These are phyloP conservation scores for Aureobasidium namibiae DNA, from an alignment of 2,329 filamentous ascomycete genomes.

Conservation along the genomic window DNA sequence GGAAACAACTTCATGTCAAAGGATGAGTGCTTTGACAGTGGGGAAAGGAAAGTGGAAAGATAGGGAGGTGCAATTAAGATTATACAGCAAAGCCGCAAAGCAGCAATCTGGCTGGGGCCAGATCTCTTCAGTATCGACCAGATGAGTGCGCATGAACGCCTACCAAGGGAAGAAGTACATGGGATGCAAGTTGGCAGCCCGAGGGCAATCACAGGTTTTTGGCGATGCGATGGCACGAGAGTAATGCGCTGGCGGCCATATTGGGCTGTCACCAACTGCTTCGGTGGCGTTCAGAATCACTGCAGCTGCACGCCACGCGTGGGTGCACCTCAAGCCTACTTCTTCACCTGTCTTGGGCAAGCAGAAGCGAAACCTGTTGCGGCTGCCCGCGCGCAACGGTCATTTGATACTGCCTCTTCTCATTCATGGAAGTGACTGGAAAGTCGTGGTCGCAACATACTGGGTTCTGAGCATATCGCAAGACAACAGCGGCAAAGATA, in stretches of 20 bases:
- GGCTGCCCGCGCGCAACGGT: not conserved
- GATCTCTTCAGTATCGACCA: not conserved
- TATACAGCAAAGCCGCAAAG: not conserved
- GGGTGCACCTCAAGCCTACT: not conserved
- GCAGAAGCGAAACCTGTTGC: not conserved
- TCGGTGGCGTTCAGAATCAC: not conserved
- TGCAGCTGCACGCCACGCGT: not conserved
- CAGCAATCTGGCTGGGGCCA: not conserved
- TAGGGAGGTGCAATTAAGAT: not conserved
- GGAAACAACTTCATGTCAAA: not conserved
- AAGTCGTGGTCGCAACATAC: not conserved
- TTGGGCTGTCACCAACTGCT: conserved; percentile 6
- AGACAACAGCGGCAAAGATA: not conserved
- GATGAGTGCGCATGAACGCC: not conserved
- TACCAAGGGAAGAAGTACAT: not conserved
- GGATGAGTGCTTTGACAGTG: not conserved
- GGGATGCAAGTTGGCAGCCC: not conserved
- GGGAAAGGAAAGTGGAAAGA: not conserved
- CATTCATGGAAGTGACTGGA: not conserved
- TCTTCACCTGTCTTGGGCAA: not conserved
- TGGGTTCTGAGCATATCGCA: not conserved
- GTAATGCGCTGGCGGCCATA: conserved; percentile 7
- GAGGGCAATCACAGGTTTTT: not conserved
- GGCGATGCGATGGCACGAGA: not conserved
- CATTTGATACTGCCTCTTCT: not conserved